A percentile compares a stretch with the other conserved stretches of the same genome.
These are phyloP conservation scores for Pythium myriotylum DNA, from an alignment of 352 stramenopile species.

Conservation along the genomic window DNA sequence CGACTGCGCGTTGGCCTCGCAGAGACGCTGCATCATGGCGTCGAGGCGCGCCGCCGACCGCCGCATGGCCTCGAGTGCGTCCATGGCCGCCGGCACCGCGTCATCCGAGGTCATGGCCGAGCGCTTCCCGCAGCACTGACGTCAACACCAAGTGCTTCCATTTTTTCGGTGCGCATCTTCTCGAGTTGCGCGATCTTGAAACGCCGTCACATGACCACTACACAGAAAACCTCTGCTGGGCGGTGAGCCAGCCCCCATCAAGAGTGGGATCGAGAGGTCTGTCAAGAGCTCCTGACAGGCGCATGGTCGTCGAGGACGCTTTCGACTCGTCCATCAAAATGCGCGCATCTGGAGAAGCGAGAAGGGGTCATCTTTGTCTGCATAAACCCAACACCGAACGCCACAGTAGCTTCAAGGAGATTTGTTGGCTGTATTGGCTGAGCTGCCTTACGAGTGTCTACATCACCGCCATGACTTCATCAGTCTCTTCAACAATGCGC, in stretches of 20 bases:
- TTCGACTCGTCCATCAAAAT: too few relatives aligned
- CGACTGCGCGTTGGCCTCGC: constrained; percentile 1
- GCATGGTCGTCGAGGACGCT: too few relatives aligned
- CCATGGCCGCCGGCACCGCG: not conserved
- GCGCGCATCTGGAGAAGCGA: too few relatives aligned
- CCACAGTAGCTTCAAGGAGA: not conserved
- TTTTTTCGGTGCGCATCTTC: not conserved
- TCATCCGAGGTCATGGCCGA: not conserved
- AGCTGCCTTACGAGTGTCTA: constrained; percentile 2
- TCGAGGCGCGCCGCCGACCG: constrained; percentile 38
- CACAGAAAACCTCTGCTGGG: not conserved
- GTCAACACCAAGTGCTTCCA: not conserved
- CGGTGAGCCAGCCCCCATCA: too few relatives aligned
- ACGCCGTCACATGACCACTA: not conserved
- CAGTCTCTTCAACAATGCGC: constrained; percentile 8
- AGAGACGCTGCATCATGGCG: constrained; percentile 53
- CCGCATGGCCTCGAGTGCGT: constrained; percentile 32
- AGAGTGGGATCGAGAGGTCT: too few relatives aligned
- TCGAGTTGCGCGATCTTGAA: not conserved
- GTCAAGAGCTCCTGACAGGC: too few relatives aligned
- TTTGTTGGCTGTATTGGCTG: not conserved
- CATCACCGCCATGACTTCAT: constrained; percentile 25
- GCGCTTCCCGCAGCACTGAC: not conserved
- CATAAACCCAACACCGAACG: too few relatives aligned
- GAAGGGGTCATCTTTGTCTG: constrained; percentile 3